These are phyloP conservation scores for Chenopodium suecicum DNA, from an alignment of 148 eudicot genomes.

Conservation along the genomic window DNA sequence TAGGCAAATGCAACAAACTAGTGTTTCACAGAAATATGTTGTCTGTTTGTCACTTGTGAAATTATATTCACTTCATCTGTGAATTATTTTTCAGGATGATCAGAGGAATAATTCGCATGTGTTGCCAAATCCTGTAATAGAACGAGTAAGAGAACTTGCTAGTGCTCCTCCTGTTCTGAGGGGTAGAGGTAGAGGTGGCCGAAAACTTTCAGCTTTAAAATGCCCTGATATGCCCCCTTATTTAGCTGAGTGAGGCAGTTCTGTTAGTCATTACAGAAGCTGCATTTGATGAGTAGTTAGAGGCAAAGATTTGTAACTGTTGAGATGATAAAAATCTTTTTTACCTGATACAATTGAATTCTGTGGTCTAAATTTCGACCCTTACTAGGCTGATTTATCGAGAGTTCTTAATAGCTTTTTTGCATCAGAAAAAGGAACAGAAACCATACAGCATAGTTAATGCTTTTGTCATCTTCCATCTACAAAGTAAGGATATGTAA, in stretches of 20 bases:
- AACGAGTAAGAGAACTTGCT: slow-evolving; percentile 52
- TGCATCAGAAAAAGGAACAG: background rate
- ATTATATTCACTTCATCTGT: background rate
- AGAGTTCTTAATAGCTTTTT: slow-evolving; percentile 5
- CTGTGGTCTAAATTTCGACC: background rate
- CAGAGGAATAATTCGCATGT: slow-evolving; percentile 40
- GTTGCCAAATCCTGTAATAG: slow-evolving; percentile 42
- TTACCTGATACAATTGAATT: slow-evolving; percentile 13
- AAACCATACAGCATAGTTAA: background rate
- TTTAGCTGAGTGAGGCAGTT: background rate
- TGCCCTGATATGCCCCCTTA: background rate
- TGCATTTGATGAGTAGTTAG: background rate
- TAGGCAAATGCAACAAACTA: slow-evolving; percentile 1
- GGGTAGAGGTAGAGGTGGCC: background rate
- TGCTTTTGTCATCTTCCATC: slow-evolving; percentile 1
- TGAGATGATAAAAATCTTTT: background rate
- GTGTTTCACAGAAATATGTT: background rate
- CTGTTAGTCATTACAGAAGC: background rate
- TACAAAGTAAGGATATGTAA: slow-evolving; percentile 1
- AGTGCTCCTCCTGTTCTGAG: slow-evolving; percentile 27
- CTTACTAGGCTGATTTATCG: slow-evolving; percentile 3
- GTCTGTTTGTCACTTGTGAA: background rate
- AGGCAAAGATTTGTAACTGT: background rate
- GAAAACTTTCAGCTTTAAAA: slow-evolving; percentile 4
- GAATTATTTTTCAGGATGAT: slow-evolving; percentile 34